Conservation (phyloP, 148 eudicot genomes). For the Chenopodium formosanum region DNA sequence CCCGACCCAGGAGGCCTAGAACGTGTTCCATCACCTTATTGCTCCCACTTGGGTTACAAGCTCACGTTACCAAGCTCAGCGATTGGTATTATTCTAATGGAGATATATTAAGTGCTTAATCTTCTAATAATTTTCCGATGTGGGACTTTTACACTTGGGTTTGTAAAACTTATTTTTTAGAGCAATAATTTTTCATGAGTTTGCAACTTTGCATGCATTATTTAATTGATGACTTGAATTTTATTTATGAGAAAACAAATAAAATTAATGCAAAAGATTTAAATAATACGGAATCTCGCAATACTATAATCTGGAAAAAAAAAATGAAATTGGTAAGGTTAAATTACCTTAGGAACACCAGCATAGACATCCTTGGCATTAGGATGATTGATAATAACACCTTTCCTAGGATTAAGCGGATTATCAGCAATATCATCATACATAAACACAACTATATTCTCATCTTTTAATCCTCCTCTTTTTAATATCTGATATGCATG, state of each 20-base stretch:
- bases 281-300: no score
- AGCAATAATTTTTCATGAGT: neutral
- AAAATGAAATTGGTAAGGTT: neutral
- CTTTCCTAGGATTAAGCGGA: conserved; percentile 68
- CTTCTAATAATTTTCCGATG: neutral
- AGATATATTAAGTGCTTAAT: neutral
- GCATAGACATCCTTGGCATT: conserved; percentile 42
- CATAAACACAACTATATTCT: conserved; percentile 69
- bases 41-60: conserved; percentile 21
- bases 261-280: no score
- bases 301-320: neutral
- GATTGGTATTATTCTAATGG: accelerated
- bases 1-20: neutral
- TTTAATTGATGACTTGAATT: no score
- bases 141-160: neutral
- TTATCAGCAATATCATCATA: conserved; percentile 74
- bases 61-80: conserved; percentile 17
- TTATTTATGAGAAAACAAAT: no score
- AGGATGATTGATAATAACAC: conserved; percentile 80
- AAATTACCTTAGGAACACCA: conserved; percentile 49
- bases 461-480: conserved; percentile 73
- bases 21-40: neutral
- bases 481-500: conserved; percentile 76
- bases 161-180: neutral
- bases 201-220: neutral